Percentiles rank a stretch among this genome's conserved stretches.
These are phyloP conservation scores for Quercus variabilis DNA, from an alignment of 306 rosid species.

Conservation along the genomic window DNA sequence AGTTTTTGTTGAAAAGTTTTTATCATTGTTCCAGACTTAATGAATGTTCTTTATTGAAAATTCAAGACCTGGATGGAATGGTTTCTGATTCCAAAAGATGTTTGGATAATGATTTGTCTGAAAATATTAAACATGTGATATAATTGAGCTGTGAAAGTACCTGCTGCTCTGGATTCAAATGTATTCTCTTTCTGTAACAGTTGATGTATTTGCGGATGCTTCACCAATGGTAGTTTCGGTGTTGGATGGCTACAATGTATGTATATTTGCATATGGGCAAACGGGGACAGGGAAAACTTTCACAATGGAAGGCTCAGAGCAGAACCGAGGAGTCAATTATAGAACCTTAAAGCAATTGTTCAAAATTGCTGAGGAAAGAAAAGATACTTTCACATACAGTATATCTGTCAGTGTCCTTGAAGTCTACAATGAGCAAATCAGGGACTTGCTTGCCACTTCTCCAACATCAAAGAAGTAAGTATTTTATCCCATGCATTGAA, in stretches of 20 bases:
- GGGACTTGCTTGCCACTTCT: constrained; percentile 70
- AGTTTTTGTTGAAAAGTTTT: background rate
- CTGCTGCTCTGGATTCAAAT: background rate
- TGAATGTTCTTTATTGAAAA: background rate
- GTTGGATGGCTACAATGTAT: constrained; percentile 61
- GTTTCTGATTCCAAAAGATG: background rate
- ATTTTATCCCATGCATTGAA: constrained; percentile 14
- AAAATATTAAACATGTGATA: background rate
- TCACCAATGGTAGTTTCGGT: constrained; percentile 51
- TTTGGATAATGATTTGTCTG: background rate
- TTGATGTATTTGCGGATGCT: constrained; percentile 53
- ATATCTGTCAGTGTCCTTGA: constrained; percentile 84
- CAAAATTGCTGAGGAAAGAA: constrained; percentile 59
- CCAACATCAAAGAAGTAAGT: constrained; percentile 65
- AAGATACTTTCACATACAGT: constrained; percentile 50
- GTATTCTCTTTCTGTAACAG: constrained; percentile 27
- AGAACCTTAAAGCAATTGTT: constrained; percentile 78
- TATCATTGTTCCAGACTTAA: background rate
- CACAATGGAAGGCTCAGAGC: constrained; percentile 80
- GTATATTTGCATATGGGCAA: constrained; percentile 71
- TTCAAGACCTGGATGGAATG: background rate
- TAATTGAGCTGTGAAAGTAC: background rate
- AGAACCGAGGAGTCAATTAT: constrained; percentile 81
- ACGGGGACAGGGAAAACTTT: constrained; percentile 72
- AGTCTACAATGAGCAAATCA: constrained; percentile 88